phyloP scores from a whole-genome alignment of 805 yeast species.

The Wickerhamomyces bovis region DNA sequence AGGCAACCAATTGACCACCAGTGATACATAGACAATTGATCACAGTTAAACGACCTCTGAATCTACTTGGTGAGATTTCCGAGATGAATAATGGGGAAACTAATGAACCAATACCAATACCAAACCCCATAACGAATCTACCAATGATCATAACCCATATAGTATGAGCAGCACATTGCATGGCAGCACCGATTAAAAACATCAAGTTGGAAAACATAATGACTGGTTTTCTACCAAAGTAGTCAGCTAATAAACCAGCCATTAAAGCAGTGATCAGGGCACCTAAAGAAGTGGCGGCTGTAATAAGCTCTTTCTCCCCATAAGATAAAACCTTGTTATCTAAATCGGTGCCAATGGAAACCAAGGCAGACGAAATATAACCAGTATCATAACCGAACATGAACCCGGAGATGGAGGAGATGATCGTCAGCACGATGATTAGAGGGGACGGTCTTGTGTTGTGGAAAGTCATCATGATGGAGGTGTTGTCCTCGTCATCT shows the following conservation, averaged over 20 bases:
- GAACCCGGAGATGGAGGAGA: slow-evolving; percentile 88
- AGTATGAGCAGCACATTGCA: slow-evolving; percentile 75
- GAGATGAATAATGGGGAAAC: slow-evolving; percentile 91
- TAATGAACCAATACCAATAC: slow-evolving; percentile 91
- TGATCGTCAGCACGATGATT: slow-evolving; percentile 63
- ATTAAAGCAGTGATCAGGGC: slow-evolving; percentile 74
- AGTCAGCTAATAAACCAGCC: slow-evolving; percentile 81
- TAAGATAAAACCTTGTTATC: slow-evolving; percentile 50
- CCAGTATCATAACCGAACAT: slow-evolving; percentile 98
- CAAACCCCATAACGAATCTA: slow-evolving; percentile 90
- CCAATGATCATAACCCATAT: slow-evolving; percentile 93
- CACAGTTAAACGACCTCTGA: slow-evolving; percentile 87
- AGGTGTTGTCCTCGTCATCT: slow-evolving; percentile 44
- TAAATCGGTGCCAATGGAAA: slow-evolving; percentile 75
- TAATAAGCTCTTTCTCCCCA: slow-evolving; percentile 84
- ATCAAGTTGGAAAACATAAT: slow-evolving; percentile 76
- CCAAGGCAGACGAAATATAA: slow-evolving; percentile 89
- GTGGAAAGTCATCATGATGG: slow-evolving; percentile 40
- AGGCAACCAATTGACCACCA: slow-evolving; percentile 92
- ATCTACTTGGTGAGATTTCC: slow-evolving; percentile 88
- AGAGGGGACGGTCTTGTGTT: slow-evolving; percentile 52
- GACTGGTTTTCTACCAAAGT: slow-evolving; percentile 79
- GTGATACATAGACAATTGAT: slow-evolving; percentile 87
- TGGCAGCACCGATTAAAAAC: slow-evolving; percentile 76
- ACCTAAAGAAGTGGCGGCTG: slow-evolving; percentile 92